These are phyloP conservation scores for Geotrichum histeridarum DNA, from an alignment of 1,139 yeast species.

Conservation along the genomic window DNA sequence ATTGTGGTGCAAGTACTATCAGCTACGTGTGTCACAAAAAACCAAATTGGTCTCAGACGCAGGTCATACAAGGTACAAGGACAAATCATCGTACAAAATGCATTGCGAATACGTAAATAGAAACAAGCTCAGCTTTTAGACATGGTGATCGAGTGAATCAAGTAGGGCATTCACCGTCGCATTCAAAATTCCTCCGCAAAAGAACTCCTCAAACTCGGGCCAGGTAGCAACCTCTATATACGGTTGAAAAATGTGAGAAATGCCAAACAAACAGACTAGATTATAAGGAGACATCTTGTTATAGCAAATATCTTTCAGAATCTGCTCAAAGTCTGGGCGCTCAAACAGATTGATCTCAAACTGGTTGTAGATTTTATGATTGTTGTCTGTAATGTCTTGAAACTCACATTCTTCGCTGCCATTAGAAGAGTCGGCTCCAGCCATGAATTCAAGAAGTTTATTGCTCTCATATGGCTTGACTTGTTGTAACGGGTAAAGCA, in stretches of 20 bases:
- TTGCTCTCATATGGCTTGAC: neutral
- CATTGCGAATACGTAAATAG: no score
- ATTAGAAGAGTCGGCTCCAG: no score
- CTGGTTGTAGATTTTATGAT: neutral
- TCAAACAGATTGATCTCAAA: neutral
- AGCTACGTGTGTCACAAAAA: no score
- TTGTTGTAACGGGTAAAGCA: neutral
- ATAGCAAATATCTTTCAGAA: slow-evolving; percentile 1
- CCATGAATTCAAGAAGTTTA: neutral
- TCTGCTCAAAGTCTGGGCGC: neutral
- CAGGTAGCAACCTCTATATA: neutral
- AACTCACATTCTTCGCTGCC: neutral
- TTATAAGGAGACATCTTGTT: neutral
- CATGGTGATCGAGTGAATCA: neutral
- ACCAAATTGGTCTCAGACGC: no score
- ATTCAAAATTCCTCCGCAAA: neutral
- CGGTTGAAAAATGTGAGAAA: neutral
- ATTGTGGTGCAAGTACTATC: no score
- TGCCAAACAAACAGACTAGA: neutral
- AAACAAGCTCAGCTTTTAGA: no score
- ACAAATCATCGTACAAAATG: no score
- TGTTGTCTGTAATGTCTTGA: neutral
- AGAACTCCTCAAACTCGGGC: slow-evolving; percentile 5
- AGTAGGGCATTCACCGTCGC: neutral
- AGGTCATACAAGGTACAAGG: no score